Percentiles rank a stretch among this genome's conserved stretches.
Conservation (phyloP, 495 filamentous ascomycete genomes). For the Penicillium cinerascens region DNA sequence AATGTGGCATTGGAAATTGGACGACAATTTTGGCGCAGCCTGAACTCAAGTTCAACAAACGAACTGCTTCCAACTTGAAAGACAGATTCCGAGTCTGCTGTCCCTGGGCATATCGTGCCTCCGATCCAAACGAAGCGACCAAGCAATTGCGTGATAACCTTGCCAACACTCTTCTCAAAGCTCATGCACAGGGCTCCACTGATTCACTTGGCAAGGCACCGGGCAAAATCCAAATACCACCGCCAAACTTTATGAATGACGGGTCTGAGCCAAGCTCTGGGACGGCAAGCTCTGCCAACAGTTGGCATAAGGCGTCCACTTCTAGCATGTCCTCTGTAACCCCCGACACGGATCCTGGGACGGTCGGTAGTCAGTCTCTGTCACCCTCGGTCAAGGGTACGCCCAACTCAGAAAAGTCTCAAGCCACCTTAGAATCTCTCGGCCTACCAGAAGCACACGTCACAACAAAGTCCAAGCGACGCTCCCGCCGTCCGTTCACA, state of each 20-base stretch:
- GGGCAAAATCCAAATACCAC: slow-evolving; percentile 15
- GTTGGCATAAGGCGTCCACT: slow-evolving; percentile 15
- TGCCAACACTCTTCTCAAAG: slow-evolving; percentile 34
- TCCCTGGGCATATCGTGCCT: slow-evolving; percentile 51
- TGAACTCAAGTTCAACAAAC: slow-evolving; percentile 69
- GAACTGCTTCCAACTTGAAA: slow-evolving; percentile 79
- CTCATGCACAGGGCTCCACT: slow-evolving; percentile 27
- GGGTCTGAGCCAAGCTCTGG: slow-evolving; percentile 12
- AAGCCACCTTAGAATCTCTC: slow-evolving; percentile 30
- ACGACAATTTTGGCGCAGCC: slow-evolving; percentile 75
- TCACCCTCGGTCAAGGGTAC: slow-evolving; percentile 13
- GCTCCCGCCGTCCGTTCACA: slow-evolving; percentile 59
- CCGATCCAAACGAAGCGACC: slow-evolving; percentile 47
- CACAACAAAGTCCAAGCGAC: slow-evolving; percentile 34
- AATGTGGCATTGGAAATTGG: slow-evolving; percentile 85
- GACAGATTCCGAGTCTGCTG: slow-evolving; percentile 80
- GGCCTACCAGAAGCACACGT: slow-evolving; percentile 40
- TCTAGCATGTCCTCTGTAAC: slow-evolving; percentile 22
- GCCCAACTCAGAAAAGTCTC: slow-evolving; percentile 27
- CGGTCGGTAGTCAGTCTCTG: background rate
- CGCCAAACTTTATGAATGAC: slow-evolving; percentile 7
- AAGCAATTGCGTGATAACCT: slow-evolving; percentile 40
- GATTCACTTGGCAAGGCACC: slow-evolving; percentile 19
- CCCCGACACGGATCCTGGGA: slow-evolving; percentile 11
- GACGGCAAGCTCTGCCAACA: slow-evolving; percentile 7